Evolutionary conservation across 2,329 filamentous ascomycete species (phyloP).

Genomic region (Beauveria scarabaeidicola): DNA sequence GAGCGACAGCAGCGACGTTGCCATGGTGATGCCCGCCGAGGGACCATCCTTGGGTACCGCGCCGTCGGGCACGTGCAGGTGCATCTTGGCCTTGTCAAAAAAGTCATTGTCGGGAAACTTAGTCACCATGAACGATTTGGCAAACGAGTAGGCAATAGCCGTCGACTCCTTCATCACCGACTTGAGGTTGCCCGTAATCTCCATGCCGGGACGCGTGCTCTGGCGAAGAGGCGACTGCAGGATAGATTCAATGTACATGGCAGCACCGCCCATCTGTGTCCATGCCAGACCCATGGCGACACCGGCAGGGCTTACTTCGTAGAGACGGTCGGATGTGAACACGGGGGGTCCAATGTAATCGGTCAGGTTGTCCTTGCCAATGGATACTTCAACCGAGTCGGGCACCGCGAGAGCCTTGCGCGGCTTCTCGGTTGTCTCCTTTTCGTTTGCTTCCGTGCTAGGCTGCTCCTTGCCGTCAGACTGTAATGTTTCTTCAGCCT

Average conservation of each 20-base stretch:
- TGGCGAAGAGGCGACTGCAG: conserved; percentile 72
- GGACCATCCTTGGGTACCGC: conserved; percentile 92
- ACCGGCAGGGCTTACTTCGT: conserved; percentile 86
- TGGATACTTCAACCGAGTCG: conserved; percentile 75
- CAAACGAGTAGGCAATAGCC: conserved; percentile 89
- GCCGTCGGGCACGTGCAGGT: conserved; percentile 93
- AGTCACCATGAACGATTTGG: conserved; percentile 79
- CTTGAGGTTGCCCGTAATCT: conserved; percentile 92
- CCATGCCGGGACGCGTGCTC: conserved; percentile 67
- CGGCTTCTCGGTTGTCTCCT: conserved; percentile 52
- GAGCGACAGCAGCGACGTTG: conserved; percentile 80
- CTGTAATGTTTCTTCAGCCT: conserved; percentile 51
- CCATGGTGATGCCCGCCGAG: conserved; percentile 95
- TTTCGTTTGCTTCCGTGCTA: conserved; percentile 26
- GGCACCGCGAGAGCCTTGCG: conserved; percentile 75
- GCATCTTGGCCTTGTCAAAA: conserved; percentile 91
- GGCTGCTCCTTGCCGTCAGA: conserved; percentile 21
- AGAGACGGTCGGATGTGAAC: conserved; percentile 91
- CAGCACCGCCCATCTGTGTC: conserved; percentile 94
- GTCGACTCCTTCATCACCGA: conserved; percentile 98
- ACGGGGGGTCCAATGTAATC: conserved; percentile 95
- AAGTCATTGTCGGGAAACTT: conserved; percentile 86
- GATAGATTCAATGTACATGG: conserved; percentile 95
- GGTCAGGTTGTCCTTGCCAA: conserved; percentile 82
- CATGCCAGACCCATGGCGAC: conserved; percentile 97